Percentiles rank a stretch among this genome's conserved stretches.
phyloP scores from a whole-genome alignment of 164 flowering plant genomes.

The Taxillus chinensis region DNA sequence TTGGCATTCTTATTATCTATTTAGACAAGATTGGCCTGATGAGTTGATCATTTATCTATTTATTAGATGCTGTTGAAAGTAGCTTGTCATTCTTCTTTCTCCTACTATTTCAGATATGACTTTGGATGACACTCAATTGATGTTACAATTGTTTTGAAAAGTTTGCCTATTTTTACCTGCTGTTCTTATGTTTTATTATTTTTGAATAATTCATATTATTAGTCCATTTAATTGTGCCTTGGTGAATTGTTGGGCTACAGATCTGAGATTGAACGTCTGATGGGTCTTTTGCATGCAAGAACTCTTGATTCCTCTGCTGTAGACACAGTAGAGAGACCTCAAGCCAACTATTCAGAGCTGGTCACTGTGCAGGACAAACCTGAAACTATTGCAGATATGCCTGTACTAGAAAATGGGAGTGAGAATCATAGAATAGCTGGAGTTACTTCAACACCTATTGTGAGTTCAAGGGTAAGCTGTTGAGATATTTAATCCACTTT shows the following conservation, averaged over 20 bases:
- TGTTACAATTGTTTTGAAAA: too few relatives aligned
- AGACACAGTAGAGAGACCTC: slow-evolving; percentile 23
- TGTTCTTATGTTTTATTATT: background rate
- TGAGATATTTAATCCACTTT: too few relatives aligned
- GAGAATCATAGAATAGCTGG: slow-evolving; percentile 11
- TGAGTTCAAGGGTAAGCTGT: slow-evolving; percentile 28
- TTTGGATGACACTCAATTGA: background rate
- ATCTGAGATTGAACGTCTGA: slow-evolving; percentile 66
- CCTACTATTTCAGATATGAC: background rate
- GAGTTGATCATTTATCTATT: background rate
- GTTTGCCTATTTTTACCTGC: too few relatives aligned
- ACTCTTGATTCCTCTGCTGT: slow-evolving; percentile 26
- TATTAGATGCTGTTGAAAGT: background rate
- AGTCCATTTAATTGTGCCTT: background rate
- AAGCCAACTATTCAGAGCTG: slow-evolving; percentile 16
- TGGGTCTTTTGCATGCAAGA: slow-evolving; percentile 56
- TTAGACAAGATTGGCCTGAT: background rate
- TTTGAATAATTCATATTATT: background rate
- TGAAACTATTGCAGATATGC: slow-evolving; percentile 10
- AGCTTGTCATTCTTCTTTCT: background rate
- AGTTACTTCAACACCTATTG: slow-evolving; percentile 21
- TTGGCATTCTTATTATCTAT: too few relatives aligned
- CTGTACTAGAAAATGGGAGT: slow-evolving; percentile 21
- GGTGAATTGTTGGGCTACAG: slow-evolving; percentile 23
- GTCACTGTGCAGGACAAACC: slow-evolving; percentile 12